phyloP scores from a whole-genome alignment of 2,329 filamentous ascomycete genomes.

The Fusarium luffae region DNA sequence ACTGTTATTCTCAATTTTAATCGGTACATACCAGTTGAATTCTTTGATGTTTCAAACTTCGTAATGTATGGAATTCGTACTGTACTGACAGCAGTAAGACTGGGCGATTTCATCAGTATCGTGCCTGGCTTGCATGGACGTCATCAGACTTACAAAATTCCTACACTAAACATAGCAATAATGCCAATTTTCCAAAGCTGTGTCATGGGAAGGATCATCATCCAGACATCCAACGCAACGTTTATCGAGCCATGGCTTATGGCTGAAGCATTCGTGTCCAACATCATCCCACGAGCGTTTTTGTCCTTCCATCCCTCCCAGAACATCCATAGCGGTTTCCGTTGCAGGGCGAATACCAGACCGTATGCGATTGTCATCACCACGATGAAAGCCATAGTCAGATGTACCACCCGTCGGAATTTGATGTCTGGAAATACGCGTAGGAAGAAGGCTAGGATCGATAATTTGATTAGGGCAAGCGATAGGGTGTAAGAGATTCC shows the following conservation, averaged over 20 bases:
- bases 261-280: neutral
- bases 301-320: slow-evolving; percentile 18
- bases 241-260: neutral
- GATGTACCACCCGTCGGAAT: neutral
- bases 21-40: neutral
- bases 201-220: slow-evolving; percentile 6
- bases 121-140: too few species aligned
- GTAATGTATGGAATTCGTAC: neutral
- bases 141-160: neutral
- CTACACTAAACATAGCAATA: slow-evolving; percentile 13
- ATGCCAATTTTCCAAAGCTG: neutral
- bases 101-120: accelerated
- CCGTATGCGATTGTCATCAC: accelerated
- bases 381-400: neutral
- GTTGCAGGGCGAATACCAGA: neutral
- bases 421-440: slow-evolving; percentile 1
- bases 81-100: neutral
- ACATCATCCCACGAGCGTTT: accelerated
- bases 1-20: accelerated
- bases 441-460: slow-evolving; percentile 8
- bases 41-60: neutral
- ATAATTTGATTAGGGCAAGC: neutral
- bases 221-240: slow-evolving; percentile 18
- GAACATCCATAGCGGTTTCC: neutral
- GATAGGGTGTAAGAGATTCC: neutral